Evolutionary conservation across 306 rosid genomes (phyloP).

Genomic region (Trifolium pratense): DNA sequence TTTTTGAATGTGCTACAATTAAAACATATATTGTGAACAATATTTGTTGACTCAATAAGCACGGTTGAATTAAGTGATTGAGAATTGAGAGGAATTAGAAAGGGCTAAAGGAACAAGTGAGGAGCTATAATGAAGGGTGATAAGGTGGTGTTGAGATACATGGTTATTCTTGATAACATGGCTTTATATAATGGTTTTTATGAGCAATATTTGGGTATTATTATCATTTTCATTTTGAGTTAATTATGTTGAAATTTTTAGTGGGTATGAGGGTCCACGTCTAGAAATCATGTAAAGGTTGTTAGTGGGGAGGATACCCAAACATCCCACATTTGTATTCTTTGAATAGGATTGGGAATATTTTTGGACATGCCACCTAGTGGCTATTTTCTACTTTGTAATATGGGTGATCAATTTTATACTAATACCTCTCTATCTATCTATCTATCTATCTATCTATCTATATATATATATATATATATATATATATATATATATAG

Average conservation of each 20-base stretch:
- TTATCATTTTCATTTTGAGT: neutral
- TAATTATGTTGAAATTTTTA: neutral
- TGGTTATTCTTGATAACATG: neutral
- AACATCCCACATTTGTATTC: neutral
- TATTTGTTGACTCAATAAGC: neutral
- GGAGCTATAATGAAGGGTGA: neutral
- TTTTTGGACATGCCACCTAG: conserved; percentile 33
- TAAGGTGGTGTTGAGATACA: conserved; percentile 7
- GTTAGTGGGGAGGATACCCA: conserved; percentile 25
- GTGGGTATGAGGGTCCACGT: conserved; percentile 40
- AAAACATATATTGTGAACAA: neutral
- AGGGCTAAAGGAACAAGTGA: neutral
- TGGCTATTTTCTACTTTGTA: neutral
- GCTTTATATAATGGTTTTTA: conserved; percentile 44
- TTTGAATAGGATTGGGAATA: conserved; percentile 16
- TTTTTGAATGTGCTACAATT: neutral
- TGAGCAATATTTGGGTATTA: neutral
- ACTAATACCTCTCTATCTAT: too few relatives aligned
- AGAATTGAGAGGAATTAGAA: neutral
- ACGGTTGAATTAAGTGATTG: neutral
- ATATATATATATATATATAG: too few relatives aligned
- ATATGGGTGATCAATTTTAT: too few relatives aligned
- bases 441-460: too few relatives aligned
- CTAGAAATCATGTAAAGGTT: conserved; percentile 8
- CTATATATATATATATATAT: too few relatives aligned